These are phyloP conservation scores for Penicillium sp. DNA, from an alignment of 2,329 filamentous ascomycete genomes.

Conservation along the genomic window DNA sequence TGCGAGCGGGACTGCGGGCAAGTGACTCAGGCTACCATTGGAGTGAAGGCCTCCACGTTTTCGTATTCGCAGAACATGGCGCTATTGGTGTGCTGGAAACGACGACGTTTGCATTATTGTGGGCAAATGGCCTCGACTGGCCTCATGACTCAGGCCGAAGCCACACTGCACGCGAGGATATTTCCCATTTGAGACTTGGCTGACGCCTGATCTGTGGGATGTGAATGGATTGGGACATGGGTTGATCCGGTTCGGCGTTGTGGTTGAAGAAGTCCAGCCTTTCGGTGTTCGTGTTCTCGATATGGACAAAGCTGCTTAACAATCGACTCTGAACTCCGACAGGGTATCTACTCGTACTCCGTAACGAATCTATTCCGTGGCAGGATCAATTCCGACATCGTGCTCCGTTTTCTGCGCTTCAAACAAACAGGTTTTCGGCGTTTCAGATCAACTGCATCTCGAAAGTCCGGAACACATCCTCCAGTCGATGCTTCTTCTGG, in stretches of 20 bases:
- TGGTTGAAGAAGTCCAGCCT: neutral
- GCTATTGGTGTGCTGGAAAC: neutral
- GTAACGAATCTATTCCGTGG: neutral
- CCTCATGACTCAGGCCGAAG: neutral
- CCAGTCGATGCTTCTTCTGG: neutral
- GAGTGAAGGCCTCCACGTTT: neutral
- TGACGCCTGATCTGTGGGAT: neutral
- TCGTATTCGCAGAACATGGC: neutral
- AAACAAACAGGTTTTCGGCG: too few relatives aligned
- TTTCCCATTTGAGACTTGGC: neutral
- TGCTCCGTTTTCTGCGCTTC: neutral
- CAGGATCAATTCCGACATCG: neutral
- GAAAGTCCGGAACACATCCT: neutral
- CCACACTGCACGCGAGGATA: neutral
- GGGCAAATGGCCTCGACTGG: neutral
- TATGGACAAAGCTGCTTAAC: neutral
- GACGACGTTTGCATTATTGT: neutral
- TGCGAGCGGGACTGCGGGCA: neutral
- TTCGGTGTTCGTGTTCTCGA: neutral
- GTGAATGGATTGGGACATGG: neutral
- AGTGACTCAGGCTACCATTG: slow-evolving; percentile 12
- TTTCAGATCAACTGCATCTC: too few relatives aligned
- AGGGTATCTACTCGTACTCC: neutral
- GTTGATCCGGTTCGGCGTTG: neutral
- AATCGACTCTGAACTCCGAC: neutral